A percentile compares a stretch with the other conserved stretches of the same genome.
Evolutionary conservation across 495 filamentous ascomycete species (phyloP).

Genomic region (Lasiosphaeria ovina): DNA sequence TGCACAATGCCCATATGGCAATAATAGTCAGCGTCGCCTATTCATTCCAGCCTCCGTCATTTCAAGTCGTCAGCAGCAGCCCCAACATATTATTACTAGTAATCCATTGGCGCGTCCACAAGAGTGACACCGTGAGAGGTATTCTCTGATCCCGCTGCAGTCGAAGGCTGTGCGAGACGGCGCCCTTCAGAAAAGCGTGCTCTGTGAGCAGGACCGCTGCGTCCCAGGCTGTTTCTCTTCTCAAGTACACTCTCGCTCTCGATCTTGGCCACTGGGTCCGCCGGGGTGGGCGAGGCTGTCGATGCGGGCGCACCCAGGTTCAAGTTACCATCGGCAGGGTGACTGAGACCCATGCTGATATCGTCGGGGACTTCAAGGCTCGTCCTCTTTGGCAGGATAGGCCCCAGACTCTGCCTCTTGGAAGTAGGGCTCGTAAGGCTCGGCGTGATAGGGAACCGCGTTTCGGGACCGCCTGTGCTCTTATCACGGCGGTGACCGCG

Average conservation of each 20-base stretch:
- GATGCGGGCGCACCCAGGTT: constrained; percentile 32
- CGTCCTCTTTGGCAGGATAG: constrained; percentile 40
- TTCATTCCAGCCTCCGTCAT: constrained; percentile 1
- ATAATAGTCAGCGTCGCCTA: background rate
- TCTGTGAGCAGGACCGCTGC: constrained; percentile 27
- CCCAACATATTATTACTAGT: constrained; percentile 22
- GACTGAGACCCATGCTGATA: constrained; percentile 29
- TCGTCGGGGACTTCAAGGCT: constrained; percentile 50
- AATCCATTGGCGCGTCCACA: constrained; percentile 37
- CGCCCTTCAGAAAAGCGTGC: constrained; percentile 43
- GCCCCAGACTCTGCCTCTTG: constrained; percentile 39
- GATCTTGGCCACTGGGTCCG: constrained; percentile 40
- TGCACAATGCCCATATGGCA: background rate
- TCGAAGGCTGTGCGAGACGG: constrained; percentile 28
- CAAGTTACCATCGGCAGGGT: constrained; percentile 42
- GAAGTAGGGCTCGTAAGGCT: constrained; percentile 56
- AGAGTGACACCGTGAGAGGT: constrained; percentile 25
- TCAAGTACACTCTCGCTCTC: constrained; percentile 36
- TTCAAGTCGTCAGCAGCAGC: background rate
- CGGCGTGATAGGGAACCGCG: constrained; percentile 81
- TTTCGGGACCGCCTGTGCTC: constrained; percentile 74
- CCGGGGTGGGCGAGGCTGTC: constrained; percentile 29
- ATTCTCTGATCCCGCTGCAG: constrained; percentile 4
- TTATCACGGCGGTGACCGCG: constrained; percentile 69
- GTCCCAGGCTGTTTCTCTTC: constrained; percentile 53